Percentiles rank a stretch among this genome's conserved stretches.
Conservation (phyloP, 2,329 filamentous ascomycete species). For the Aspergillus neotritici region DNA sequence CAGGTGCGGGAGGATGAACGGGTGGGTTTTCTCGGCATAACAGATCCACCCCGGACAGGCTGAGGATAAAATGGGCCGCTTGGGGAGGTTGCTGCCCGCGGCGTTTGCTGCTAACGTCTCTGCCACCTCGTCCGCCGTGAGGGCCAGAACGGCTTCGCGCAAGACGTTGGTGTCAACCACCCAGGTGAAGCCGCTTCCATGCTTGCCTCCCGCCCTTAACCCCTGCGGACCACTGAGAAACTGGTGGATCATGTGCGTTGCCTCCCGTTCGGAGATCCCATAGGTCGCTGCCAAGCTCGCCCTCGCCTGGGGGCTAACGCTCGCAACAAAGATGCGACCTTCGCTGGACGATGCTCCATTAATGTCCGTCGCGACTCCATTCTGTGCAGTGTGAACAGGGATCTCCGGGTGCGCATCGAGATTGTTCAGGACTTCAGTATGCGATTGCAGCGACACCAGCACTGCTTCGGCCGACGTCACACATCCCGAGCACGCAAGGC, state of each 20-base stretch:
- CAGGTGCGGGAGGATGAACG: conserved; percentile 83
- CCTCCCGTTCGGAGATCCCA: conserved; percentile 65
- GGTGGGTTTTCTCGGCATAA: conserved; percentile 97
- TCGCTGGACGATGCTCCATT: conserved; percentile 28
- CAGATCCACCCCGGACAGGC: conserved; percentile 98
- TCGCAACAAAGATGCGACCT: conserved; percentile 81
- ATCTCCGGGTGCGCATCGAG: conserved; percentile 60
- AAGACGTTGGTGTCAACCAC: conserved; percentile 83
- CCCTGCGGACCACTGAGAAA: conserved; percentile 67
- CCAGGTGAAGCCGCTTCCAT: conserved; percentile 77
- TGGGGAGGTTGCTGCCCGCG: conserved; percentile 25
- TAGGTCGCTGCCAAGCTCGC: conserved; percentile 85
- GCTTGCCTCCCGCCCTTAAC: conserved; percentile 62
- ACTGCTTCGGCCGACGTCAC: conserved; percentile 97
- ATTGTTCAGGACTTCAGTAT: conserved; percentile 79
- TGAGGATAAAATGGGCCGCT: conserved; percentile 60
- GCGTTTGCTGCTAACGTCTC: conserved; percentile 25
- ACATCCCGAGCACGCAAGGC: conserved; percentile 93
- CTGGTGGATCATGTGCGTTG: conserved; percentile 75
- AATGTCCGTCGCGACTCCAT: conserved; percentile 43
- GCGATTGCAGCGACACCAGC: conserved; percentile 90
- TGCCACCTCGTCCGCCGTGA: conserved; percentile 67
- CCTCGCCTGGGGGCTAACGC: conserved; percentile 83
- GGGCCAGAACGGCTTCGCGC: conserved; percentile 74
- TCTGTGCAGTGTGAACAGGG: conserved; percentile 16